These are phyloP conservation scores for Rhytidhysteron rufulum DNA, from an alignment of 2,329 filamentous ascomycete species.

Conservation along the genomic window DNA sequence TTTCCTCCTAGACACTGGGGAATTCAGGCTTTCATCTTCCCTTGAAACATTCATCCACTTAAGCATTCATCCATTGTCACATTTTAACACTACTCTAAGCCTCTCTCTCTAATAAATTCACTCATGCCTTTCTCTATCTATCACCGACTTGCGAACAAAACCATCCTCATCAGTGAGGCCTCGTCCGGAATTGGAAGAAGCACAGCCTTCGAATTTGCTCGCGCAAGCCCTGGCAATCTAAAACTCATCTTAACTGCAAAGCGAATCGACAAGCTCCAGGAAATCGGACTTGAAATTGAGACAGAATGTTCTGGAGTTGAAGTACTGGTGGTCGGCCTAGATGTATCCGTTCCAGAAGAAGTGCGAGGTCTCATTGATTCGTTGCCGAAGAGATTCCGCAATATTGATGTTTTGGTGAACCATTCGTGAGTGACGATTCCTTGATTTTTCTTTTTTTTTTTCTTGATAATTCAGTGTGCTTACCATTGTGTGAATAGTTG, in stretches of 20 bases:
- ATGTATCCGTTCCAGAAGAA: conserved; percentile 73
- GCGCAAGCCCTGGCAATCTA: conserved; percentile 69
- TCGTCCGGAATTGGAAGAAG: conserved; percentile 83
- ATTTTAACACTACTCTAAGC: too few species aligned
- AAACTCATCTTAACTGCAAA: conserved; percentile 82
- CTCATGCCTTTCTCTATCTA: conserved; percentile 62
- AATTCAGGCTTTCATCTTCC: too few species aligned
- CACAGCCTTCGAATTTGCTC: conserved; percentile 83
- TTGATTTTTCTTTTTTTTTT: conserved; percentile 33
- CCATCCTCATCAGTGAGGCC: conserved; percentile 83
- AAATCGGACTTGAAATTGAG: conserved; percentile 69
- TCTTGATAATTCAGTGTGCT: neutral
- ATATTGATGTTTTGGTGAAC: conserved; percentile 85
- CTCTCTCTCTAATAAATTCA: neutral
- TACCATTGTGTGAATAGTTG: conserved; percentile 51
- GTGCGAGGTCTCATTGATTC: conserved; percentile 65
- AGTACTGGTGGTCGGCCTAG: conserved; percentile 76
- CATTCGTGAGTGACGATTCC: conserved; percentile 90
- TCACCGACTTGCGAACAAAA: conserved; percentile 85
- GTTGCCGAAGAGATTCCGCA: conserved; percentile 73
- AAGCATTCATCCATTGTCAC: neutral
- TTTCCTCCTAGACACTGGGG: too few species aligned
- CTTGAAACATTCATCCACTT: neutral
- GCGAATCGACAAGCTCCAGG: conserved; percentile 67
- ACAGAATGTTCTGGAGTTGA: conserved; percentile 67